These are phyloP conservation scores for Plantago coronopus DNA, from an alignment of 305 asterid species.

Conservation along the genomic window DNA sequence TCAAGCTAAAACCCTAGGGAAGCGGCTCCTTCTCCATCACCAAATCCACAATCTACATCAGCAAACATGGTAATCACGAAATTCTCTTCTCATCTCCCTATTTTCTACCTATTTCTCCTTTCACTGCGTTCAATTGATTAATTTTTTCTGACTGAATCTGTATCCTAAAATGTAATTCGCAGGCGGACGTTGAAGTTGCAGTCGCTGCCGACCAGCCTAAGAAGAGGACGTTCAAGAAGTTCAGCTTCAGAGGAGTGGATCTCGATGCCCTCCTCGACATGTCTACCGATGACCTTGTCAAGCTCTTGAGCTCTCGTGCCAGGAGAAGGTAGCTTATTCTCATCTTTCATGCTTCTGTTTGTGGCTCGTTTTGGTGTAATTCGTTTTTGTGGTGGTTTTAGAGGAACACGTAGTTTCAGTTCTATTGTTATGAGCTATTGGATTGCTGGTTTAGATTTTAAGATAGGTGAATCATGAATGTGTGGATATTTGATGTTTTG, in stretches of 20 bases:
- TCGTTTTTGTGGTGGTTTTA: neutral
- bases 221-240: slow-evolving; percentile 95
- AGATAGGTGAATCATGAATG: no score
- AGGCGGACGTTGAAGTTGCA: slow-evolving; percentile 73
- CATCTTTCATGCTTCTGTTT: no score
- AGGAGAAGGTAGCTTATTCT: slow-evolving; percentile 58
- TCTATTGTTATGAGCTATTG: neutral
- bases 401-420: neutral
- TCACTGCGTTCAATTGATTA: neutral
- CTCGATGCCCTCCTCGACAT: slow-evolving; percentile 88
- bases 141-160: neutral
- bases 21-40: neutral
- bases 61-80: neutral
- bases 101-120: neutral
- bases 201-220: slow-evolving; percentile 56
- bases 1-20: neutral
- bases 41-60: neutral
- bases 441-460: neutral
- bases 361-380: neutral
- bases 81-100: neutral
- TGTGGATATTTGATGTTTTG: no score
- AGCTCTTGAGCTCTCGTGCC: slow-evolving; percentile 71
- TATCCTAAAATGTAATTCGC: neutral
- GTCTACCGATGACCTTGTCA: slow-evolving; percentile 84
- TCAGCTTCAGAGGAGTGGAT: slow-evolving; percentile 87